Base-by-base conservation (phyloP, 176 grass and related monocot genomes). In the Metroxylon sagu region DNA sequence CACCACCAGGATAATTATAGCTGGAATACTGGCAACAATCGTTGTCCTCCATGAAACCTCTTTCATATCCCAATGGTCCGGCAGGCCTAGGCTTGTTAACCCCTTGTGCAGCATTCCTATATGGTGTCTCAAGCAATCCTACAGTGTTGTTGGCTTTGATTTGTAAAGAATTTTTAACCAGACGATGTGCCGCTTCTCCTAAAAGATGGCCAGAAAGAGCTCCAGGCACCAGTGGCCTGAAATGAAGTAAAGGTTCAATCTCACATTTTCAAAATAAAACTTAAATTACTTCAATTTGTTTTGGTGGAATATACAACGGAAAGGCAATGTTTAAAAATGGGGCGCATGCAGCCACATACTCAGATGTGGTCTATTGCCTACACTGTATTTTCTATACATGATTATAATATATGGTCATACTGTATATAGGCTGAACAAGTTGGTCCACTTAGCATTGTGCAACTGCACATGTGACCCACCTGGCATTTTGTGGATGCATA, bases 131-230 rank as follows among this genome's bases (percentile, higher is more conserved):
- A 76, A 98, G 59, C 59, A 89, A 28, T 29, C 73, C 84, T 54
- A 78, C 73, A 78, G 78, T 69, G 39, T 27, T 81, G 70, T 76
- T 73, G 21, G 87, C 80, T 79, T 75, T 98, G 3, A 77, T 83
- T 73, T 98, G 87, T 27, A 98, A 69, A 48, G 93, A 92, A 52
- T 98, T 92, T 88, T 77, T 98, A 35, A 98, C 70, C 51, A 98
- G 81, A 59, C 93, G 84, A 71, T 98, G 93, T 61, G 93, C 87
- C 64, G 87, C 93, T 74, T 74, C 79, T 68, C 87, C 93, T 59
- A 98, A 76, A 56, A 88, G 62, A 80, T 77, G 82, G 19, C 87
- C 87, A 59, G 87, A 89, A 18, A 98, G 82, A 59, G 84, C 87
- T 64, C 93, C 93, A 55, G 67, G 78, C 54, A 98, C 80, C 53